Conservation (phyloP, 2,329 filamentous ascomycete genomes). For the Pestalotiopsis sp. region DNA sequence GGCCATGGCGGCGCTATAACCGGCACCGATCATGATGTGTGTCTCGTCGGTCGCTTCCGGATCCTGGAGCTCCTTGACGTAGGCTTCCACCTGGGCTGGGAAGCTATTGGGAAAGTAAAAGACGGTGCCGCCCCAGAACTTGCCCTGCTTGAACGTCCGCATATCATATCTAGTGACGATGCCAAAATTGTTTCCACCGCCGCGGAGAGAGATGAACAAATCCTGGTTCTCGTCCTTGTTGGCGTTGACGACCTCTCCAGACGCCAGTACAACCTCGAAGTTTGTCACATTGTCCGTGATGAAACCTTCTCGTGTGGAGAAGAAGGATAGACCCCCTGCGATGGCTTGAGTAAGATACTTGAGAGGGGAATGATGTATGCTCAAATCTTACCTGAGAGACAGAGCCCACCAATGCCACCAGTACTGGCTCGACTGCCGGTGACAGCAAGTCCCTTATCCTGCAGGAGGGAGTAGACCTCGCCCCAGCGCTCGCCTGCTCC, state of each 20-base stretch:
- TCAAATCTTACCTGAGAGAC: not conserved
- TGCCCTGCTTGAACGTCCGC: slow-evolving; percentile 17
- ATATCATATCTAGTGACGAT: slow-evolving; percentile 23
- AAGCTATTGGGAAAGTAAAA: slow-evolving; percentile 22
- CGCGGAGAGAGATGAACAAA: not conserved
- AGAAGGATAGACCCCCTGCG: not conserved
- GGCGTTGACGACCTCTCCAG: not conserved
- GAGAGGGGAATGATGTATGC: too few relatives aligned
- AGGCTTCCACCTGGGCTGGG: slow-evolving; percentile 16
- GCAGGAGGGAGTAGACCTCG: not conserved
- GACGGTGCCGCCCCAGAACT: slow-evolving; percentile 33
- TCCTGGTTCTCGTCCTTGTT: not conserved
- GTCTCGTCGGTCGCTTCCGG: slow-evolving; percentile 10
- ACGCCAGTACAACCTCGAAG: not conserved
- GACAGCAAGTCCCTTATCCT: not conserved
- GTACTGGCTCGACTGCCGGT: not conserved
- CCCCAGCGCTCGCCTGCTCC: not conserved
- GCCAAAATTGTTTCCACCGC: slow-evolving; percentile 2
- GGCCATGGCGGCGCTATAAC: slow-evolving; percentile 13
- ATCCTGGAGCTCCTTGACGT: slow-evolving; percentile 15
- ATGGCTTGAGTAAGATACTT: not conserved
- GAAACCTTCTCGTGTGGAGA: not conserved
- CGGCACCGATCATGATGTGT: slow-evolving; percentile 19
- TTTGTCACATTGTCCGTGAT: not conserved
- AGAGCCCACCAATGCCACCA: not conserved